phyloP scores from a whole-genome alignment of 2,329 filamentous ascomycete species.

The Aurifilum marmelostoma region DNA sequence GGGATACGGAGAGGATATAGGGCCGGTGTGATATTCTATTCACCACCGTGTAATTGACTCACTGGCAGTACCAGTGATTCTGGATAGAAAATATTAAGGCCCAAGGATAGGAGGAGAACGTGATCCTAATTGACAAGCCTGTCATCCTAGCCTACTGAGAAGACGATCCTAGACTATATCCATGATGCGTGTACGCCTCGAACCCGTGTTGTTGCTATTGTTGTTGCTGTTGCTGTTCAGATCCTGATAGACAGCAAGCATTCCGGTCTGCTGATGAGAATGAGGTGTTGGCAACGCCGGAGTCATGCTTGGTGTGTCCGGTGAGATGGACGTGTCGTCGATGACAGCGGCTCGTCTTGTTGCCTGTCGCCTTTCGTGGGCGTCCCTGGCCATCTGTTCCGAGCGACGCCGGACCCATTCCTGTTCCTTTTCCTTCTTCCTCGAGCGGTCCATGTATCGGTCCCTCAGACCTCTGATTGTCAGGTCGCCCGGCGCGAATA shows the following conservation, averaged over 20 bases:
- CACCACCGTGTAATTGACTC: no score
- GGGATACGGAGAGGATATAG: background rate
- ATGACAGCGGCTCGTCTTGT: slow-evolving; percentile 19
- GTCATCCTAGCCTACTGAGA: no score
- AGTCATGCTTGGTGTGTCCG: slow-evolving; percentile 18
- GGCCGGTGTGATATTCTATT: no score
- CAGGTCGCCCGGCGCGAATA: slow-evolving; percentile 22
- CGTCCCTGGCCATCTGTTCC: slow-evolving; percentile 26
- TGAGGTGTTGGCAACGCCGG: background rate
- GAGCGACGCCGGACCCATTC: slow-evolving; percentile 27
- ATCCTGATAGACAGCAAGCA: slow-evolving; percentile 27
- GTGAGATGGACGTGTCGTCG: background rate
- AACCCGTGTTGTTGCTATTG: no score
- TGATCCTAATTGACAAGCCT: no score
- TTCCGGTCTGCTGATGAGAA: slow-evolving; percentile 17
- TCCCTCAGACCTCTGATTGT: slow-evolving; percentile 9
- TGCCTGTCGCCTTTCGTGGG: slow-evolving; percentile 24
- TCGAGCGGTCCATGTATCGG: slow-evolving; percentile 7
- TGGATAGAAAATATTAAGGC: no score
- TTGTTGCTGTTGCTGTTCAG: background rate
- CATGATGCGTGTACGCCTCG: background rate
- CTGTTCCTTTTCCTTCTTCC: slow-evolving; percentile 21
- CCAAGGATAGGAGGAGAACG: no score
- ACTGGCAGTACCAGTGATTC: no score
- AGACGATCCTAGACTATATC: background rate